Base-by-base conservation (phyloP, 2,329 filamentous ascomycete genomes). In the Chaetomium olivaceum region DNA sequence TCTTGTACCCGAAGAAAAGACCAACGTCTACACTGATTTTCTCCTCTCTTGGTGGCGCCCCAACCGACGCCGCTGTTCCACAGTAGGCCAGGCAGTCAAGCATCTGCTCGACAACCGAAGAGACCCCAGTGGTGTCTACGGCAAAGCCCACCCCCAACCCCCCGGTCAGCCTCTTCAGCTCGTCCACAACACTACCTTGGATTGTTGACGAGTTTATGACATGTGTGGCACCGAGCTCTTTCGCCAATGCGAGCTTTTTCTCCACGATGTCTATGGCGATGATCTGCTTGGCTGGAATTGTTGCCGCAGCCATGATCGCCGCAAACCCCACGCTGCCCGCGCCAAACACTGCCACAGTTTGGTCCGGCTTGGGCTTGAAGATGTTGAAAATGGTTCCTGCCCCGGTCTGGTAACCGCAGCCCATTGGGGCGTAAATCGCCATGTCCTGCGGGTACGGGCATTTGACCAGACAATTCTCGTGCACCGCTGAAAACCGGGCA, bases 221-320 rank as follows among this genome's bases (percentile, higher is more conserved):
- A 33, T 78, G 70, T 14, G 80, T 82, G 3, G 82, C 82, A 27
- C 82, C 82, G 14, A 82, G 74, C 48, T 76, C 74, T 23, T 71
- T 76, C 0, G 82, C 81, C 25, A 83, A 68, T 27, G 77, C 74
- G 14, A 84, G 73, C 23, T 80, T 75, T 4, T 71, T 70, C 8
- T 77, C 72, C 14, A 82, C 75, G 11, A 82, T 73, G 67, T 84
- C 82, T 8, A 83, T 76, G 5, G 77, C 82, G 11, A 84, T 78
- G 59, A 84, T 77, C 56, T 68, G 71, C 48, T 70, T 69, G 2
- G 73, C 73, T 8, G 70, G 71, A 1, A 72, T 50, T 43, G 73
- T 61, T 27, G 75, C 76, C 1, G 78, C 74, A 1, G 78, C 78
- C 74, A 79, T 78, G 8, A 81, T 66, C 0, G 78, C 80, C 0